phyloP scores from a whole-genome alignment of 1,284 basidiomycete species.

The Inonotus hispidus region DNA sequence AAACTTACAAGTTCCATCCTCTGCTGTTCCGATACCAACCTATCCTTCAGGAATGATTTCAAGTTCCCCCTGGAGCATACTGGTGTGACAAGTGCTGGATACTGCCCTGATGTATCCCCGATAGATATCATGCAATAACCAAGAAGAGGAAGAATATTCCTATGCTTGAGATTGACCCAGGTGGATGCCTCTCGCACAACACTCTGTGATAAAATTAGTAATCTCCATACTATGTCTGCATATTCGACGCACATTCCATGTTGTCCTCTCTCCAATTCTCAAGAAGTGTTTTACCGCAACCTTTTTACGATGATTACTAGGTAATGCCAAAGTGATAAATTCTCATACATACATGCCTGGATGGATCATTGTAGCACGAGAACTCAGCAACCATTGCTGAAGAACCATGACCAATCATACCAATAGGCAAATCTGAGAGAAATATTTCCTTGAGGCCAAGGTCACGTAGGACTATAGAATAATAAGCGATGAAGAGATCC shows the following conservation, averaged over 20 bases:
- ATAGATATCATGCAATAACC: background rate
- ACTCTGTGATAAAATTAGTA: background rate
- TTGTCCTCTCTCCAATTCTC: background rate
- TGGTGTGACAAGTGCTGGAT: background rate
- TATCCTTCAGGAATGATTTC: background rate
- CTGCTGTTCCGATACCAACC: background rate
- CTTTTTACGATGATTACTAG: background rate
- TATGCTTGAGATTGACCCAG: background rate
- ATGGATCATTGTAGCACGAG: background rate
- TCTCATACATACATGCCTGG: background rate
- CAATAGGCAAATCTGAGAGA: too few species aligned
- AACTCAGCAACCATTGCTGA: background rate
- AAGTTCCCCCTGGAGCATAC: background rate
- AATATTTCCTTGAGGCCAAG: too few species aligned
- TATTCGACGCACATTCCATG: background rate
- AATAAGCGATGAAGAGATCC: too few species aligned
- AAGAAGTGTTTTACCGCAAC: background rate
- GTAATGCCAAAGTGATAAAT: background rate
- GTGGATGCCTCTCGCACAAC: background rate
- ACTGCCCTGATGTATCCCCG: background rate
- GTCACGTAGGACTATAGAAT: too few species aligned
- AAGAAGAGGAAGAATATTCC: background rate
- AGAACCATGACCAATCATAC: background rate
- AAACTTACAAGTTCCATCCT: background rate
- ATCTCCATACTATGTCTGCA: background rate